A percentile compares a stretch with the other conserved stretches of the same genome.
phyloP scores from a whole-genome alignment of 805 yeast species.

The Wickerhamiella azyma region DNA sequence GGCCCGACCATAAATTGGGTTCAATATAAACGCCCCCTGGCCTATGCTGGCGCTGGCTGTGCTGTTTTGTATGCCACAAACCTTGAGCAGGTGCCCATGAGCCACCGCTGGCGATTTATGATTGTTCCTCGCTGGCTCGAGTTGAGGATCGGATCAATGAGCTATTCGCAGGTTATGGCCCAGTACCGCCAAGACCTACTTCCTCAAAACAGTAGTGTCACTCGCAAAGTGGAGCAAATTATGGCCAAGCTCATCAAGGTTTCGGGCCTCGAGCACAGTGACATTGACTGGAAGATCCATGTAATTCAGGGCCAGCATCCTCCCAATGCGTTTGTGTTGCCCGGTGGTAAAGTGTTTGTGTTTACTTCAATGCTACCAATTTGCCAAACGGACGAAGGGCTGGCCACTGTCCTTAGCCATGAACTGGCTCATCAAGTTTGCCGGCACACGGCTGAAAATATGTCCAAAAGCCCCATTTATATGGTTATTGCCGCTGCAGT shows the following conservation, averaged over 20 bases:
- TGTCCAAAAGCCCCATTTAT: constrained; percentile 65
- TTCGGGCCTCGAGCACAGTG: constrained; percentile 15
- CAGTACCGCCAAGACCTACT: constrained; percentile 42
- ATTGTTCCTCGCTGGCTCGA: constrained; percentile 60
- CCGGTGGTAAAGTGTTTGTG: constrained; percentile 92
- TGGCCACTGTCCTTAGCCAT: constrained; percentile 90
- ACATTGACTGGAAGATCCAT: constrained; percentile 60
- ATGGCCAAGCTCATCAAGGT: constrained; percentile 47
- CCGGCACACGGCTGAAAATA: constrained; percentile 74
- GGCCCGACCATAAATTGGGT: constrained; percentile 9
- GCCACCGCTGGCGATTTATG: constrained; percentile 57
- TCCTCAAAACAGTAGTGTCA: constrained; percentile 50
- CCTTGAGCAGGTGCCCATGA: constrained; percentile 69
- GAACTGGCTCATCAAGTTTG: constrained; percentile 93
- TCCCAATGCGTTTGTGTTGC: constrained; percentile 93
- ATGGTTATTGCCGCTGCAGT: constrained; percentile 38
- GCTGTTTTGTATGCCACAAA: constrained; percentile 35
- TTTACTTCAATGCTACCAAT: constrained; percentile 66
- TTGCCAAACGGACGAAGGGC: constrained; percentile 70
- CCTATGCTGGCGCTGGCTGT: constrained; percentile 22
- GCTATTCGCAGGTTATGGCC: constrained; percentile 45
- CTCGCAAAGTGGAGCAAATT: constrained; percentile 40
- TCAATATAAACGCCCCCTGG: constrained; percentile 12
- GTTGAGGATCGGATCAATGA: constrained; percentile 42
- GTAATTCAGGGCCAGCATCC: constrained; percentile 61